phyloP scores from a whole-genome alignment of 352 stramenopile species.

The Phytophthora tubulina region DNA sequence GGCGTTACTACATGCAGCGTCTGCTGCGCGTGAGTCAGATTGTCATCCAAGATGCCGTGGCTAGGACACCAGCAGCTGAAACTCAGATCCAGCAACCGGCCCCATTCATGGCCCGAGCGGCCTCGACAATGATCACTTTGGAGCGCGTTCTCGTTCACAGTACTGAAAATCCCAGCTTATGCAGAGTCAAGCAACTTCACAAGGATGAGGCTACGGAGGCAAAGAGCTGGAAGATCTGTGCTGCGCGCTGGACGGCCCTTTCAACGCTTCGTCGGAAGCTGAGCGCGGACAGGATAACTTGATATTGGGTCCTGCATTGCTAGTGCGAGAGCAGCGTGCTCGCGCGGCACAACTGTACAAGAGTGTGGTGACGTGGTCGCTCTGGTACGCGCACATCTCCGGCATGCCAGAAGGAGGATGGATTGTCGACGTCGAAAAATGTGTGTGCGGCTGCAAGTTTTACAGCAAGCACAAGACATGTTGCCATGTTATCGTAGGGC shows the following conservation, averaged over 20 bases:
- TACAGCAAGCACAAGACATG: constrained; percentile 12
- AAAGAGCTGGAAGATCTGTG: background rate
- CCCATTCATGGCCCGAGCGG: background rate
- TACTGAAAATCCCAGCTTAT: background rate
- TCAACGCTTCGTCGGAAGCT: background rate
- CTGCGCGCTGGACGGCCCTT: background rate
- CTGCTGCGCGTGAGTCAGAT: constrained; percentile 3
- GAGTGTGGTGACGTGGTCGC: constrained; percentile 4
- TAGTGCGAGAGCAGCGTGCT: constrained; percentile 4
- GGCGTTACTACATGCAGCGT: constrained; percentile 20
- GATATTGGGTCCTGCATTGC: background rate
- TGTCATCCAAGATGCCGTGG: constrained; percentile 5
- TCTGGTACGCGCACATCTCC: constrained; percentile 1
- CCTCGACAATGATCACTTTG: background rate
- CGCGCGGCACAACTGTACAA: constrained; percentile 11
- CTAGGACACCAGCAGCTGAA: background rate
- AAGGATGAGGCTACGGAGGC: background rate
- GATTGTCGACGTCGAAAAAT: constrained; percentile 4
- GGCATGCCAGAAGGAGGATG: constrained; percentile 1
- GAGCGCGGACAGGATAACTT: background rate
- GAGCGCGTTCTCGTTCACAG: background rate
- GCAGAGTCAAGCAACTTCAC: background rate
- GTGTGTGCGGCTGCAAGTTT: constrained; percentile 9
- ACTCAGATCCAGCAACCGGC: background rate
- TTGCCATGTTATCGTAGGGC: constrained; percentile 4